These are phyloP conservation scores for Cordyceps militaris DNA, from an alignment of 2,329 filamentous ascomycete genomes.

Conservation along the genomic window DNA sequence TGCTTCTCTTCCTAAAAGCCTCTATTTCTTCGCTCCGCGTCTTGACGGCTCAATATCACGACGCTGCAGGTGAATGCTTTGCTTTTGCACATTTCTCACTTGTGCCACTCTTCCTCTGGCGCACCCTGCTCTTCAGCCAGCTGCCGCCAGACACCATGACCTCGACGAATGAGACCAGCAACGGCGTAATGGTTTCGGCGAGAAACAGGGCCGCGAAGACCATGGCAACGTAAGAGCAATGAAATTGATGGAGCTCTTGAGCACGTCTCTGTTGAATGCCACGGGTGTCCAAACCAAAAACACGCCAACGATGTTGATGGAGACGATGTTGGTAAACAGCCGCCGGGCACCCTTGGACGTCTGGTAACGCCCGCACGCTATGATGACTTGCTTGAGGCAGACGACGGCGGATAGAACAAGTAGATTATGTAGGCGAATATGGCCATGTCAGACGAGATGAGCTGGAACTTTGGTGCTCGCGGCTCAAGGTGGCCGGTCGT, in stretches of 20 bases:
- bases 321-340: conserved; percentile 19
- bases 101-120: not conserved
- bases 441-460: conserved; percentile 17
- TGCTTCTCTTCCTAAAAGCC: not conserved
- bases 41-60: not conserved
- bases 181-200: conserved; percentile 17
- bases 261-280: conserved; percentile 15
- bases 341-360: conserved; percentile 16
- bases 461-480: conserved; percentile 16
- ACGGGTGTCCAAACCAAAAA: conserved; percentile 18
- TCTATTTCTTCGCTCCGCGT: not conserved
- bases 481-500: conserved; percentile 17
- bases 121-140: not conserved
- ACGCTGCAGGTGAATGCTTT: too few species aligned
- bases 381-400: conserved; percentile 17
- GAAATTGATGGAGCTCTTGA: conserved; percentile 14
- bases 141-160: conserved; percentile 15
- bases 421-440: conserved; percentile 19
- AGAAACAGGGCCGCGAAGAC: conserved; percentile 18
- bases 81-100: not conserved
- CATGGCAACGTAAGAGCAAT: conserved; percentile 17
- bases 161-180: conserved; percentile 15
- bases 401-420: conserved; percentile 18
- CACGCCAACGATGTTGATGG: conserved; percentile 18
- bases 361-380: conserved; percentile 19